A percentile compares a stretch with the other conserved stretches of the same genome.
These are phyloP conservation scores for Pythium plurisporium DNA, from an alignment of 352 stramenopile species.

Conservation along the genomic window DNA sequence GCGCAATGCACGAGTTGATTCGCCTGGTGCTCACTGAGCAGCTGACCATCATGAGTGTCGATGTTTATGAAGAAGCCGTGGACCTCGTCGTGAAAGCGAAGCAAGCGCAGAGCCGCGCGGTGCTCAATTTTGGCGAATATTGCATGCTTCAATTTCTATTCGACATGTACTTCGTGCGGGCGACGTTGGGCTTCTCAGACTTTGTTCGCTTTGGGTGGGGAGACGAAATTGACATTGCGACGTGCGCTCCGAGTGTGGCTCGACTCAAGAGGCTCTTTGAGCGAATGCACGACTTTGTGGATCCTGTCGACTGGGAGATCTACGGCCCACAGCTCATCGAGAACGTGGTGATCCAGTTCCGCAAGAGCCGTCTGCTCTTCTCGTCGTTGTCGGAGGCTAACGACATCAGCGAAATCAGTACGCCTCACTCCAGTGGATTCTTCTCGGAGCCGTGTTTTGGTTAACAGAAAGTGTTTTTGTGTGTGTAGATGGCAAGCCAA, in stretches of 20 bases:
- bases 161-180: constrained; percentile 87
- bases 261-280: constrained; percentile 65
- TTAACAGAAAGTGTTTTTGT: no score
- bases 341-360: constrained; percentile 84
- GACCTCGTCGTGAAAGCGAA: constrained; percentile 55
- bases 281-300: constrained; percentile 78
- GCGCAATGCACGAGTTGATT: constrained; percentile 61
- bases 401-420: constrained; percentile 85
- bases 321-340: constrained; percentile 82
- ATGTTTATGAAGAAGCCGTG: constrained; percentile 66
- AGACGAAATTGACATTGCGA: constrained; percentile 61
- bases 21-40: constrained; percentile 71
- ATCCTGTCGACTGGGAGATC: constrained; percentile 88
- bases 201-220: constrained; percentile 88
- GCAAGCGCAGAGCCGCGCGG: constrained; percentile 33
- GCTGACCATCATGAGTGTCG: constrained; percentile 67
- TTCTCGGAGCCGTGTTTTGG: no score
- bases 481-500: constrained; percentile 64
- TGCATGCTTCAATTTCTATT: constrained; percentile 86
- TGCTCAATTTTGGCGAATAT: constrained; percentile 81
- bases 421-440: no score
- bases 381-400: constrained; percentile 79
- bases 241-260: constrained; percentile 46
- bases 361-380: constrained; percentile 81
- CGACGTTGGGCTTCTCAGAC: constrained; percentile 77